Conservation (phyloP, 176 grass and related monocot species). For the Cenchrus purpureus region DNA sequence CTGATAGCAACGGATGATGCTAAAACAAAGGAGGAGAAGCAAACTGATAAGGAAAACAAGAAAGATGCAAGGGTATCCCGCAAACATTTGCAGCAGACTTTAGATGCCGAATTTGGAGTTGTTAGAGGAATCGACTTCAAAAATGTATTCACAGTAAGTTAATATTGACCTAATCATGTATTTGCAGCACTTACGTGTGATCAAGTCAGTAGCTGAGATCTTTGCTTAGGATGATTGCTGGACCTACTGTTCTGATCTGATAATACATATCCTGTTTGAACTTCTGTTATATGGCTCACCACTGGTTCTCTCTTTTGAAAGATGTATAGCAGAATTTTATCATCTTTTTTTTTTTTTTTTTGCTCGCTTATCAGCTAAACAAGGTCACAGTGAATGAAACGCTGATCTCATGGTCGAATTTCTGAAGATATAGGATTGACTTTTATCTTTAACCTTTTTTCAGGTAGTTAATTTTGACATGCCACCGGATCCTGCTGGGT, state of each 20-base stretch:
- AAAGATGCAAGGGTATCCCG: conserved; percentile 55
- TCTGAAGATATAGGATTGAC: conserved; percentile 32
- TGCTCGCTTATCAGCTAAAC: background rate
- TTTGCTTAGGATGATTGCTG: background rate
- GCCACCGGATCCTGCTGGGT: conserved; percentile 74
- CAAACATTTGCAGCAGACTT: conserved; percentile 65
- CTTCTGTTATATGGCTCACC: background rate
- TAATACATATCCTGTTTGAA: background rate
- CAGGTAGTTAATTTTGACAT: conserved; percentile 98
- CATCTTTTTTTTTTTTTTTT: background rate
- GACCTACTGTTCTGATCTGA: too few relatives aligned
- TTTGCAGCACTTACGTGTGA: background rate
- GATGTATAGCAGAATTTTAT: background rate
- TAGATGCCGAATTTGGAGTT: conserved; percentile 91
- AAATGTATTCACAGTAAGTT: conserved; percentile 91
- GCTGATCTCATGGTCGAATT: background rate
- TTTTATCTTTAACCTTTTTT: conserved; percentile 34
- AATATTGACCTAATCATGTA: conserved; percentile 29
- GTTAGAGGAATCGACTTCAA: conserved; percentile 98
- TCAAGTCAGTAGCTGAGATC: background rate
- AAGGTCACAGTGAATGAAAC: conserved; percentile 1
- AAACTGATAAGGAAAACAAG: conserved; percentile 57
- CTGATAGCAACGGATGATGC: conserved; percentile 86
- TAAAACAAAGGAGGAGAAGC: conserved; percentile 67
- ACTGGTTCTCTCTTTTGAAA: conserved; percentile 23